phyloP scores from a whole-genome alignment of 805 yeast genomes.

The Wickerhamiella azyma region DNA sequence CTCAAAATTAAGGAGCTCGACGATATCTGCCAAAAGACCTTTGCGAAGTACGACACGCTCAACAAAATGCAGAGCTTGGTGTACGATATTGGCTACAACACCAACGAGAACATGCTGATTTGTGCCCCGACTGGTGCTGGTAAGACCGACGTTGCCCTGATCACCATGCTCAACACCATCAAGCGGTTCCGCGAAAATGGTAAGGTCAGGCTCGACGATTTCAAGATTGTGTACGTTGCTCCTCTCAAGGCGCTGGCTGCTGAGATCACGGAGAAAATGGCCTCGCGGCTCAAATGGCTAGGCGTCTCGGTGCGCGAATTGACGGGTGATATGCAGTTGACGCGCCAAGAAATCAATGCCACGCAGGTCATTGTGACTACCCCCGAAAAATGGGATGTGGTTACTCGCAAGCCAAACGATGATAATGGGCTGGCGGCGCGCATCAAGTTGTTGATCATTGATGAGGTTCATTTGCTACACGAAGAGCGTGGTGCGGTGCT shows the following conservation, averaged over 20 bases:
- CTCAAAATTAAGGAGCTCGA: conserved; percentile 55
- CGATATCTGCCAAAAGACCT: conserved; percentile 68
- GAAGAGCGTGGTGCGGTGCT: conserved; percentile 99
- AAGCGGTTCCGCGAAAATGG: conserved; percentile 44
- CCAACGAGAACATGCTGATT: conserved; percentile 87
- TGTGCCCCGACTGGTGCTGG: conserved; percentile 99
- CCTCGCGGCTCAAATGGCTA: conserved; percentile 63
- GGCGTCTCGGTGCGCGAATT: conserved; percentile 78
- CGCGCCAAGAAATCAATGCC: conserved; percentile 59
- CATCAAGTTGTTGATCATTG: conserved; percentile 76
- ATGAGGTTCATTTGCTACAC: conserved; percentile 90
- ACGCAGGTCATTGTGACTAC: conserved; percentile 89
- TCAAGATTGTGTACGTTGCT: conserved; percentile 85
- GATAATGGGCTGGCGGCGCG: conserved; percentile 74
- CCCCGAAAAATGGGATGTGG: conserved; percentile 97
- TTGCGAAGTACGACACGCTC: conserved; percentile 58
- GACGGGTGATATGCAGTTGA: conserved; percentile 92
- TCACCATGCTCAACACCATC: conserved; percentile 67
- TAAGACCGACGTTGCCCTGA: conserved; percentile 83
- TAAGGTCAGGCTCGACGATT: conserved; percentile 66
- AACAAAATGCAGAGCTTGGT: conserved; percentile 86
- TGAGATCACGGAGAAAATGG: conserved; percentile 85
- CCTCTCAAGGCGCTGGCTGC: conserved; percentile 92
- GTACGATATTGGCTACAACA: conserved; percentile 79
- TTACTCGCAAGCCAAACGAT: conserved; percentile 83